Evolutionary conservation across 768 basidiomycete species (phyloP), one percentile per base, ranked within the genome.

Genomic region (Boletales sp.): DNA sequence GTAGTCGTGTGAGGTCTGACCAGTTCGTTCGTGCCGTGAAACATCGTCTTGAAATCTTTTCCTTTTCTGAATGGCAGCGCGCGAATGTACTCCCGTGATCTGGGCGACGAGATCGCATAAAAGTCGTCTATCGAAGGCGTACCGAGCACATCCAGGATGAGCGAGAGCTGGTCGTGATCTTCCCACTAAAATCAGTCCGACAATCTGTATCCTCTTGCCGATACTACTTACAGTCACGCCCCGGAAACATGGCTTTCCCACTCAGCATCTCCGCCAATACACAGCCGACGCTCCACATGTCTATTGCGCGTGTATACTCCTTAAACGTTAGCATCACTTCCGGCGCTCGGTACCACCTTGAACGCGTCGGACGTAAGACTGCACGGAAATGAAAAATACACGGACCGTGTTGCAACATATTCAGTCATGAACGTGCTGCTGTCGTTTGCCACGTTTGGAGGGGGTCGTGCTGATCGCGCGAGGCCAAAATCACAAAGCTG

Each of bases 301-400:
- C 89, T 67, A 91, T 88, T 0, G 87, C 87, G 32, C 81, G 80
- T 6, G 92, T 94, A 66, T 97, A 97, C 73, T 94, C 86, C 63
- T 94, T 93, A 75, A 96, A 97, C 0, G 92, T 95, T 33, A 98
- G 79, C 95, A 98, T 97, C 54, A 98, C 90, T 67, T 97, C 95
- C 0, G 95, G 95, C 0, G 95, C 95, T 30, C 95, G 84, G 66
- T 97, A 98, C 95, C 95, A 97, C 62, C 92, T 85, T 44, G 11
- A 21, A 36, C 49, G 41, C 25, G 46, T 55, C 39, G 53, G 48
- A 40, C 21, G 32, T 9, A 38, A 36, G 35, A 25, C 18, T 30
- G 3, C 4, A 25, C 10, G 25, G 31, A 41, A 35, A 43, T 3
- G 18, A 4, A 8, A 18, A 41, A 33, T 12, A 21, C 17, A 49